Evolutionary conservation across 345 rosid species (phyloP).

Genomic region (Clarkia xantiana): DNA sequence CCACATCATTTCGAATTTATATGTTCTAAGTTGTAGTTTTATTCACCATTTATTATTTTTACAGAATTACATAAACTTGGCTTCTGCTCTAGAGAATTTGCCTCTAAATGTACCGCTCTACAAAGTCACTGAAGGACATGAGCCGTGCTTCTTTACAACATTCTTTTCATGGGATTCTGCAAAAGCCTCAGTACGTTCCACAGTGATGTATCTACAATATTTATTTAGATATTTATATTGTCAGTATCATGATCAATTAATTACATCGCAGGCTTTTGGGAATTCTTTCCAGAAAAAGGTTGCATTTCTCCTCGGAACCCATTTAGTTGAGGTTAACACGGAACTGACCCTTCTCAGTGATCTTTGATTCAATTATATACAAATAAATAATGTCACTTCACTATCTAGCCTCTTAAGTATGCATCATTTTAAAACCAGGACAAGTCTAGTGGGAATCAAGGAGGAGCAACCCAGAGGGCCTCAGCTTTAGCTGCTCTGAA

Average conservation of each 20-base stretch:
- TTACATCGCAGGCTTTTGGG: slow-evolving; percentile 49
- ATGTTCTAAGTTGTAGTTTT: background rate
- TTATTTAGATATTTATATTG: no score
- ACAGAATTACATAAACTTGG: slow-evolving; percentile 78
- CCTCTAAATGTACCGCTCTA: slow-evolving; percentile 74
- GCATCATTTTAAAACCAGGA: slow-evolving; percentile 22
- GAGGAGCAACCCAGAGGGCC: slow-evolving; percentile 95
- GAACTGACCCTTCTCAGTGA: no score
- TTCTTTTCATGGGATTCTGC: slow-evolving; percentile 81
- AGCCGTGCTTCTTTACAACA: slow-evolving; percentile 83
- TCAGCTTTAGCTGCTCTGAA: slow-evolving; percentile 61
- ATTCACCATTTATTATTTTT: slow-evolving; percentile 1
- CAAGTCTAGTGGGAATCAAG: slow-evolving; percentile 59
- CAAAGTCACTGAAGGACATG: slow-evolving; percentile 89
- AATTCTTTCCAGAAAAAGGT: slow-evolving; percentile 95
- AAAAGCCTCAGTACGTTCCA: slow-evolving; percentile 57
- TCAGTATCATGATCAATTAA: no score
- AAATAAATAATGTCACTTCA: no score
- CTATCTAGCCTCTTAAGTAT: no score
- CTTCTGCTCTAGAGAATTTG: slow-evolving; percentile 70
- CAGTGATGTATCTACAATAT: background rate
- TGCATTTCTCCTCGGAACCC: slow-evolving; percentile 75
- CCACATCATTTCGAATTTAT: slow-evolving; percentile 1
- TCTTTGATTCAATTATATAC: no score
- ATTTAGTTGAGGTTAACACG: slow-evolving; percentile 56